Base-by-base conservation (phyloP, 192 early-diverging fungal species). In the Gamsiella multidivaricata region DNA sequence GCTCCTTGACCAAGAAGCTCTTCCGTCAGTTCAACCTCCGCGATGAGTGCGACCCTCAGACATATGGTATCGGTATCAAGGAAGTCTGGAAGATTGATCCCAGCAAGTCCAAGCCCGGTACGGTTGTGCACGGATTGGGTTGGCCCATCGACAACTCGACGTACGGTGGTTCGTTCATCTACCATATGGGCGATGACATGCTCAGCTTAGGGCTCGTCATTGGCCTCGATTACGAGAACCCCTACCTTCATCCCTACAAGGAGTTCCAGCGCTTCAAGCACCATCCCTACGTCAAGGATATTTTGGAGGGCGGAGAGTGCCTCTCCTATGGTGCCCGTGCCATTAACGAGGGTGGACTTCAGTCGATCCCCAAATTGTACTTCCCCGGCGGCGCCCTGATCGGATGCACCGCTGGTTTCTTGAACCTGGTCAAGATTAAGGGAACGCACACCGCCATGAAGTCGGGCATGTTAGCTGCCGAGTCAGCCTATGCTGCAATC, bases 401-500 rank as follows among this genome's bases (percentile, higher is more conserved):
- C 62, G 97, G 97, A 34, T 94, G 93, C 76, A 91, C 96, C 2
- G 97, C 97, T 46, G 96, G 97, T 3, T 96, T 98, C 82, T 63
- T 99, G 64, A 99, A 99, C 74, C 88, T 99, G 59, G 93, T 95
- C 58, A 99, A 99, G 84, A 98, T 99, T 74, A 99, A 99, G 84
- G 97, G 97, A 39, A 99, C 96, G 0, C 97, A 99, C 84, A 99
- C 93, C n/a, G 95, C 97, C 46, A 98, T 99, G 96, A 96, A 96
- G 83, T 95, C 93, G 23, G 96, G 96, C 33, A 98, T 99, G 84
- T 78, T 99, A 54, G 97, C 96, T 33, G 97, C 91, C 28, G 97
- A 99, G 74, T 88, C 94, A 37, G 90, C 93, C 4, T 96, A 89
- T 79, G 91, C 92, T 18, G 87, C 91, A 5, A 81, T 94, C 23